phyloP scores from a whole-genome alignment of 768 basidiomycete species.

The Lactifluus subvellereus region DNA sequence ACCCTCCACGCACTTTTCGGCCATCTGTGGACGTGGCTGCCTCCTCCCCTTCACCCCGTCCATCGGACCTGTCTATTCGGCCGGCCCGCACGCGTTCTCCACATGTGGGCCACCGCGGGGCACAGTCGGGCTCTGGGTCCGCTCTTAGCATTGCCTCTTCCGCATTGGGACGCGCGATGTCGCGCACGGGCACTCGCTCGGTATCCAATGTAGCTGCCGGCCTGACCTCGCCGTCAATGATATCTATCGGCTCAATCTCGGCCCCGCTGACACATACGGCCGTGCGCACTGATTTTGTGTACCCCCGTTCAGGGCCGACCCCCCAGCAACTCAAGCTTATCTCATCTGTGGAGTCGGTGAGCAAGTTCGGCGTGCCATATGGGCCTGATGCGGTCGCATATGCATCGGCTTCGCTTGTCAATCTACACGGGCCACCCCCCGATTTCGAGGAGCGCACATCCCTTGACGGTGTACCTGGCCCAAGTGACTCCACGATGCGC shows the following conservation, averaged over 20 bases:
- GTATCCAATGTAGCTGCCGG: slow-evolving; percentile 32
- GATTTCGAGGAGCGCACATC: slow-evolving; percentile 40
- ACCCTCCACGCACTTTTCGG: neutral
- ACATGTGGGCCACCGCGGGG: slow-evolving; percentile 30
- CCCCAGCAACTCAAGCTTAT: slow-evolving; percentile 63
- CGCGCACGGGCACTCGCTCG: slow-evolving; percentile 42
- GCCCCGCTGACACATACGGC: slow-evolving; percentile 70
- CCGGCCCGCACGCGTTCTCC: slow-evolving; percentile 15
- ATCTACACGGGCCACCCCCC: slow-evolving; percentile 40
- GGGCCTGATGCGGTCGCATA: slow-evolving; percentile 67
- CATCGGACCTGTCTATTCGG: slow-evolving; percentile 18
- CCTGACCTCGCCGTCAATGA: slow-evolving; percentile 59
- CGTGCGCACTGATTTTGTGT: slow-evolving; percentile 63
- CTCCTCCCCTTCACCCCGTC: slow-evolving; percentile 9
- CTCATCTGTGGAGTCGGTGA: slow-evolving; percentile 58
- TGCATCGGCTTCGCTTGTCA: slow-evolving; percentile 43
- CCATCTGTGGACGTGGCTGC: neutral
- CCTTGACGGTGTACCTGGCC: slow-evolving; percentile 13
- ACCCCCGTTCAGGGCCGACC: slow-evolving; percentile 57
- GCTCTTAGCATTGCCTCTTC: slow-evolving; percentile 31
- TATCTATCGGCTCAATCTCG: slow-evolving; percentile 71
- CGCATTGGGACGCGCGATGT: slow-evolving; percentile 42
- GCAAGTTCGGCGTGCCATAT: slow-evolving; percentile 70
- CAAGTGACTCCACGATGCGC: neutral
- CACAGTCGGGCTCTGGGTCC: slow-evolving; percentile 36